A percentile compares a stretch with the other conserved stretches of the same genome.
phyloP scores from a whole-genome alignment of 345 rosid genomes.

The Geranium rotundifolium region DNA sequence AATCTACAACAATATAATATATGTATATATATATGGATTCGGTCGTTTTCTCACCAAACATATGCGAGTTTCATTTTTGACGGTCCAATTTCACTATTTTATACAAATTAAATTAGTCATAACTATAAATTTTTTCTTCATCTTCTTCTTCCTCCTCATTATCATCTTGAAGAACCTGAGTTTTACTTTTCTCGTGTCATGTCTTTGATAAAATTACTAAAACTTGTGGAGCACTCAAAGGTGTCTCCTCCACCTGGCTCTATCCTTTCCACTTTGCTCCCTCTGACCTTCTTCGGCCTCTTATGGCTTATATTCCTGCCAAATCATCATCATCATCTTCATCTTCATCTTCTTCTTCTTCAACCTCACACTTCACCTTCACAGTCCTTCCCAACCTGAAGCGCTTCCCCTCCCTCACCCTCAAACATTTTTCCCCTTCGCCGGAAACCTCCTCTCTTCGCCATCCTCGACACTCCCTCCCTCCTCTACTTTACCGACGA shows the following conservation, averaged over 20 bases:
- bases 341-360: constrained; percentile 26
- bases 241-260: constrained; percentile 7
- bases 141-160: too few species aligned
- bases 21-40: too few species aligned
- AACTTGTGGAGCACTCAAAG: too few species aligned
- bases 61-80: too few species aligned
- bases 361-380: constrained; percentile 21
- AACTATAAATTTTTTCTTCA: too few species aligned
- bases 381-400: constrained; percentile 26
- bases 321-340: constrained; percentile 32
- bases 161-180: too few species aligned
- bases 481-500: constrained; percentile 8
- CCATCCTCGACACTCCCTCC: constrained; percentile 3
- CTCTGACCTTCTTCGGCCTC: constrained; percentile 36
- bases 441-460: constrained; percentile 15
- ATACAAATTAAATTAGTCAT: too few species aligned
- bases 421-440: constrained; percentile 32
- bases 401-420: constrained; percentile 36
- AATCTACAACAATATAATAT: too few species aligned
- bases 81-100: too few species aligned
- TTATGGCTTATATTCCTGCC: constrained; percentile 47
- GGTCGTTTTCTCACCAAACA: too few species aligned
- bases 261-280: constrained; percentile 11
- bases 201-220: too few species aligned
- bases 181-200: too few species aligned